phyloP scores from a whole-genome alignment of 148 eudicot species.

The Cornus suecica region DNA sequence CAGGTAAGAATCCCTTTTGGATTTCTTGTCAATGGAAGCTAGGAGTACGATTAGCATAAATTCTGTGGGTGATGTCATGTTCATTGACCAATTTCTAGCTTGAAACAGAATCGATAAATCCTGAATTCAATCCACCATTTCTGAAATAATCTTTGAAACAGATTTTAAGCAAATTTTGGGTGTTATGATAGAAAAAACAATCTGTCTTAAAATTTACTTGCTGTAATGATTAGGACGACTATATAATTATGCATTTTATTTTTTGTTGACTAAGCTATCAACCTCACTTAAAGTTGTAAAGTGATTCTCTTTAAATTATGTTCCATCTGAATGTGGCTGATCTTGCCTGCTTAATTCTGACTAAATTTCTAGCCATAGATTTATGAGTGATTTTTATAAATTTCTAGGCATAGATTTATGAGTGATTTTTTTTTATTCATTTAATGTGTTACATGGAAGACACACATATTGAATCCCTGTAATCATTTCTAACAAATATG shows the following conservation, averaged over 20 bases:
- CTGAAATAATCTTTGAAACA: no score
- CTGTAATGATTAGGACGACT: background rate
- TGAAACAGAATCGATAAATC: background rate
- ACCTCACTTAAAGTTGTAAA: background rate
- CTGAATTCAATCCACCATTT: background rate
- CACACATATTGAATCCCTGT: background rate
- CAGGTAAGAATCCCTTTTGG: no score
- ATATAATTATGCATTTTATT: no score
- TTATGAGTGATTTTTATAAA: no score
- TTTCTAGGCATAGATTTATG: background rate
- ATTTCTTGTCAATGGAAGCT: background rate
- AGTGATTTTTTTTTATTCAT: no score
- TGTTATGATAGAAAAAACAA: no score
- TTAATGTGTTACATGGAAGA: background rate
- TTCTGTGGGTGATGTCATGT: background rate
- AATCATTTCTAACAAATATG: background rate
- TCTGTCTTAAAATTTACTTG: background rate
- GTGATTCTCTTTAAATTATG: background rate
- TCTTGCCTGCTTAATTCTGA: background rate
- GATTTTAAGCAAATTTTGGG: no score
- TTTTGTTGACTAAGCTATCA: background rate
- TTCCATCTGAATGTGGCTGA: background rate
- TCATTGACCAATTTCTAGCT: background rate
- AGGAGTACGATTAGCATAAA: background rate
- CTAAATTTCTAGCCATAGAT: background rate